Base-by-base conservation (phyloP, 352 stramenopile species). In the Phytophthora pseudosyringae region DNA sequence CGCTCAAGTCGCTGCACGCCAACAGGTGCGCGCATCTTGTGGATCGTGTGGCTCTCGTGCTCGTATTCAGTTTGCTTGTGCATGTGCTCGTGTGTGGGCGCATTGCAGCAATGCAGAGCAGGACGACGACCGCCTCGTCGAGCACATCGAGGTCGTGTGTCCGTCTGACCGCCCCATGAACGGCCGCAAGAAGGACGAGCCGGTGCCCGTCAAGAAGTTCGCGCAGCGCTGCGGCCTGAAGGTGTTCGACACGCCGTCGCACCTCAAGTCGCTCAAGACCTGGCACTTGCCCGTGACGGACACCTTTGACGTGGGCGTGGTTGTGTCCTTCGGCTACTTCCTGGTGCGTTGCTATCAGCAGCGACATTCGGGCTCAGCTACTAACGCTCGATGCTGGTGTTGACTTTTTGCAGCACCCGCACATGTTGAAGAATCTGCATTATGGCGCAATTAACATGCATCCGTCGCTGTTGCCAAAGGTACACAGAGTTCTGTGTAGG, bases 271-370 rank as follows among this genome's bases (percentile, higher is more conserved):
- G 40, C 84, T 95, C 13, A 92, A 91, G 69, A 71, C 75, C 13
- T 95, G 85, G 87, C 59, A 78, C 32, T 78, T 89, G 46, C 79
- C 86, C 4, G 74, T 75, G 8, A 62, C 50, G 0, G 56, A 75
- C 4, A 21, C 13, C 1, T 95, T 94, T 61, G 87, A 95, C 48
- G 80, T 97, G 6, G 89, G 86, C 7, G 87, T 97, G 2, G 89
- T 97, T 35, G 88, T 96, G n/a, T 96, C 88, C 3, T 97, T 97
- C 54, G 89, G 89, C 8, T 95, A 95, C 73, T 93, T 93, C 38
- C 53, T 94, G 48, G 81, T 89, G 60, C 35, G 67, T 61, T 48
- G 11, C 18, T 31, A 13, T 45, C 4, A 25, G 6, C 15, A 25
- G 16, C 41, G 16, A 25, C 26, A 61, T 38, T 47, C 7, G 28